Conservation (phyloP, 2,329 filamentous ascomycete genomes). For the Aspergillus fijiensis region DNA sequence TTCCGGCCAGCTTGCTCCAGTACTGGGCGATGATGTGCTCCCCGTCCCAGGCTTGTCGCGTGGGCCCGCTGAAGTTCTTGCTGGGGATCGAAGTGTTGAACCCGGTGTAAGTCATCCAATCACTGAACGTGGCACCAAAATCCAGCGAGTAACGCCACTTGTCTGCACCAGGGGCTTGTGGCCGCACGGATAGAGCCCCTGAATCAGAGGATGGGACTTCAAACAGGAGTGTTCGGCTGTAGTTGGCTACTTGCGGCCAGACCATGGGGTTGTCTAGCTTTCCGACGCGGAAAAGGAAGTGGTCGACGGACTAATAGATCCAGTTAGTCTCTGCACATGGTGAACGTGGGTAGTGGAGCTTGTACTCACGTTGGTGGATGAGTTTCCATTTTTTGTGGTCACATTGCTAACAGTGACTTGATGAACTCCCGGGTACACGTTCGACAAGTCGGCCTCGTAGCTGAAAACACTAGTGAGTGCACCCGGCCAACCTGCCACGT, state of each 20-base stretch:
- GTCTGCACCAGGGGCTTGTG: conserved; percentile 61
- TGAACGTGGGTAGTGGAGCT: background rate
- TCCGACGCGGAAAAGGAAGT: conserved; percentile 60
- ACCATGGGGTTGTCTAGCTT: conserved; percentile 58
- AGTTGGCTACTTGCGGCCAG: conserved; percentile 57
- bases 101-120: conserved; percentile 56
- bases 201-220: conserved; percentile 31
- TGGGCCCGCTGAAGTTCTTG: conserved; percentile 57
- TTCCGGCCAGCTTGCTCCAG: conserved; percentile 58
- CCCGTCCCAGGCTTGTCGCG: conserved; percentile 57
- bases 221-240: conserved; percentile 54
- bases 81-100: conserved; percentile 49
- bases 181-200: conserved; percentile 50
- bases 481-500: conserved; percentile 42
- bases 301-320: conserved; percentile 42
- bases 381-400: conserved; percentile 43
- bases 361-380: conserved; percentile 44
- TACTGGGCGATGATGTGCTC: conserved; percentile 64
- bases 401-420: conserved; percentile 56
- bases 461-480: conserved; percentile 54
- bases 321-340: background rate
- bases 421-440: conserved; percentile 61
- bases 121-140: conserved; percentile 58
- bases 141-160: conserved; percentile 61
- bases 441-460: conserved; percentile 52